Base-by-base conservation (phyloP, 1,284 basidiomycete species). In the Moniliella sp. region DNA sequence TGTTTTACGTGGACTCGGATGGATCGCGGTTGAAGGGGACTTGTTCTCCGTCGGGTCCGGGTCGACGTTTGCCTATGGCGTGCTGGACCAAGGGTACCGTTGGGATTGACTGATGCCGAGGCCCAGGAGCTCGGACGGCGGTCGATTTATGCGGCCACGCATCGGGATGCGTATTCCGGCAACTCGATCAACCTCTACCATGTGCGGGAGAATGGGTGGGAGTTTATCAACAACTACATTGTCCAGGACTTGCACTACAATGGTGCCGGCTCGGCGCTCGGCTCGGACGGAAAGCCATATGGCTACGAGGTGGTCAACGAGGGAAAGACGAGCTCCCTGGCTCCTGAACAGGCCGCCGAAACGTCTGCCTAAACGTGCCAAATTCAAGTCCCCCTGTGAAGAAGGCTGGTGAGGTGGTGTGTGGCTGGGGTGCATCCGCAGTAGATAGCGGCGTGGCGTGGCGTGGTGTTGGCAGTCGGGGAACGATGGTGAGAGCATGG, bases 1-100 rank as follows among this genome's bases (percentile, higher is more conserved):
- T 99, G 21, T 97, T 86, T 66, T 97, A 97, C 62, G 91, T 99
- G 35, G 91, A 99, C 64, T 88, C 81, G 10, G 91, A 97, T 45
- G 91, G 91, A 23, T 79, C 81, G 7, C 75, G 91, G 15, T 67
- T 97, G 34, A 93, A 88, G 61, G 88, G 91, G 78, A 99, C 62
- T 63, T 94, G 10, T 99, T 99, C 68, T 93, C 84, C 4, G 91
- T 99, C 25, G 91, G 91, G 19, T 94, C 88, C 3, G 91, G 91
- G 53, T 83, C 79, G 55, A 97, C 91, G 0, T 94, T 88, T 53
- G 91, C 91, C 4, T 97, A 97, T 33, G 88, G 88, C 70, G 84
- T 99, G 3, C 71, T 97, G 26, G 91, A 97, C 63, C 86, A 93
- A 63, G 83, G 77, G 2, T 94, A 94, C 65, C 72, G 67, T 37